These are phyloP conservation scores for Chionographis japonica DNA, from an alignment of 106 monocot species.

Conservation along the genomic window DNA sequence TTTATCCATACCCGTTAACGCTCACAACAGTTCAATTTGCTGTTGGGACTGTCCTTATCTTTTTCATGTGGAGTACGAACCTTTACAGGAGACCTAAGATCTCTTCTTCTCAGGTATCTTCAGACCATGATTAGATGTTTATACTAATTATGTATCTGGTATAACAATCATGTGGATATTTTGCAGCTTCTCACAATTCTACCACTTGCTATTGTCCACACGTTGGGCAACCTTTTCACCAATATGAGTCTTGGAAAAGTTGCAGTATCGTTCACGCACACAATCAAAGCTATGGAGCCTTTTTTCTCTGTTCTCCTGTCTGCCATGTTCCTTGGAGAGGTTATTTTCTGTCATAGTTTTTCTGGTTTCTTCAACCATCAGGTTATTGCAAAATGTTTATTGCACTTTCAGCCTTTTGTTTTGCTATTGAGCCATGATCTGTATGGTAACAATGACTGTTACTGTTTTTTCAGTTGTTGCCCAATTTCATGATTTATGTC, in stretches of 20 bases:
- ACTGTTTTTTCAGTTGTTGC: too few species aligned
- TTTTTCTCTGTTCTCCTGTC: constrained; percentile 64
- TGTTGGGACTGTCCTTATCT: constrained; percentile 43
- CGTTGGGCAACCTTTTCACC: constrained; percentile 61
- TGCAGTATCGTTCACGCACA: constrained; percentile 61
- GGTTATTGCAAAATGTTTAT: not conserved
- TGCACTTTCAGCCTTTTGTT: too few species aligned
- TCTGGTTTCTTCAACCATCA: not conserved
- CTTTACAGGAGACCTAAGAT: constrained; percentile 45
- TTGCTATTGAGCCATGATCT: too few species aligned
- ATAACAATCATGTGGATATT: not conserved
- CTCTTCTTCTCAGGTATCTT: constrained; percentile 48
- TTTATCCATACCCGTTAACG: constrained; percentile 53
- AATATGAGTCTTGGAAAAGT: constrained; percentile 67
- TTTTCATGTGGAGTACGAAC: constrained; percentile 52
- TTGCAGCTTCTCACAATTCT: constrained; percentile 48
- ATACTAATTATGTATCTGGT: not conserved
- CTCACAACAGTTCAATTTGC: constrained; percentile 51
- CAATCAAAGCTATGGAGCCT: constrained; percentile 64
- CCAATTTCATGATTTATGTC: too few species aligned
- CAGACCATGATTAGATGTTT: not conserved
- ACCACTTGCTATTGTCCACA: constrained; percentile 57
- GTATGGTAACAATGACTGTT: too few species aligned
- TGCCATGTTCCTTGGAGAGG: constrained; percentile 65
- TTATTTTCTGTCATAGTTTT: not conserved